These are phyloP conservation scores for Fraxinus ornus DNA, from an alignment of 305 asterid species.

Conservation along the genomic window DNA sequence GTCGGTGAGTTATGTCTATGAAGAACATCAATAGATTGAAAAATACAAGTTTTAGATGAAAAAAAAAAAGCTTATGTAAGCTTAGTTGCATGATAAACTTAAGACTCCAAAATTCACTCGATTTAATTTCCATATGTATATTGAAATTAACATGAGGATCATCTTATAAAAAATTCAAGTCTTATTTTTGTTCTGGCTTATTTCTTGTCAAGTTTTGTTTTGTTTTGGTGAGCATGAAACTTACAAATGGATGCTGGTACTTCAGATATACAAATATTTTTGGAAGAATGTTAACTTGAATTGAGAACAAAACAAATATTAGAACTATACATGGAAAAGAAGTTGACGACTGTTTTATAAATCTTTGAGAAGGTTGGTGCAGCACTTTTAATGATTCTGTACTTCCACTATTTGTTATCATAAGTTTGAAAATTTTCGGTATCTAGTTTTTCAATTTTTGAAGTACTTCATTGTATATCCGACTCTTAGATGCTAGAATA, in stretches of 20 bases:
- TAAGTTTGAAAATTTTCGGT: not conserved
- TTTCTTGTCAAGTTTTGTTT: not conserved
- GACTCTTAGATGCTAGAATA: slow-evolving; percentile 9
- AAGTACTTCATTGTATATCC: slow-evolving; percentile 1
- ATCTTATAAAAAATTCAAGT: not conserved
- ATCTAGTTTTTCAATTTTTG: not conserved
- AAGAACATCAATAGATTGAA: not conserved
- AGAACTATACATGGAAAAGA: not conserved
- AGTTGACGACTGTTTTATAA: not conserved
- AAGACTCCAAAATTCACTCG: not conserved
- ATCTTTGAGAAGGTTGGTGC: not conserved
- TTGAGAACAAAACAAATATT: slow-evolving; percentile 2
- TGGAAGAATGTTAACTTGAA: not conserved
- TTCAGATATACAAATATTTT: not conserved
- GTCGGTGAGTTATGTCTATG: not conserved
- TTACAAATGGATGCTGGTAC: not conserved
- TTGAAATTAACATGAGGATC: not conserved
- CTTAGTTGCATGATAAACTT: slow-evolving; percentile 4
- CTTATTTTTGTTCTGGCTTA: not conserved
- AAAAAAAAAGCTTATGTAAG: not conserved
- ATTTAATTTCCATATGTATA: not conserved
- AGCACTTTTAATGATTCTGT: not conserved
- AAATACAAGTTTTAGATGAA: not conserved
- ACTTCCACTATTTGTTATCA: slow-evolving; percentile 1
- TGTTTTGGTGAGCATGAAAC: not conserved